phyloP scores from a whole-genome alignment of 2,329 filamentous ascomycete species.

The Dryadomyces sulphureus region DNA sequence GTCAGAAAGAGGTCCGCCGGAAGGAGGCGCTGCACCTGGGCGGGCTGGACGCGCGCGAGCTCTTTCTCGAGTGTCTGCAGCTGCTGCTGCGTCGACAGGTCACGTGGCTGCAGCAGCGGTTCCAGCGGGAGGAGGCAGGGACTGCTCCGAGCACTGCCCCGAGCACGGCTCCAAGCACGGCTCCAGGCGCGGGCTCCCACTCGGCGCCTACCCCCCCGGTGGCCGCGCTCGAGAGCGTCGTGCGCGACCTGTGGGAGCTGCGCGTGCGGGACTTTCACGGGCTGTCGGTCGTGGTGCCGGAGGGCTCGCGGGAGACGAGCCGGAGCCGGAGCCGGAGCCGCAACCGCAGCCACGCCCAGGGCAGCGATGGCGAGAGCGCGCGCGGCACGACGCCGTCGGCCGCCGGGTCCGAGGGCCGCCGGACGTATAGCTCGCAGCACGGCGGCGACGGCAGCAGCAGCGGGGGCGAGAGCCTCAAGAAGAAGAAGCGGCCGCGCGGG shows the following conservation, averaged over 20 bases:
- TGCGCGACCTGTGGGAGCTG: constrained; percentile 75
- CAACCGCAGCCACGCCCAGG: constrained; percentile 9
- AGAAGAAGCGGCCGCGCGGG: background rate
- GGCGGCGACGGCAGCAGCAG: background rate
- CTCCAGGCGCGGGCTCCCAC: too few species aligned
- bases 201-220: constrained; percentile 19
- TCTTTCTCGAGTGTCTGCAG: constrained; percentile 77
- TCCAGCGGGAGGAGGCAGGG: background rate
- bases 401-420: constrained; percentile 2
- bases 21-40: constrained; percentile 39
- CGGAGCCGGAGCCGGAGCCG: constrained; percentile 9
- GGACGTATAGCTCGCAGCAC: constrained; percentile 9
- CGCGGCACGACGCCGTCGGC: background rate
- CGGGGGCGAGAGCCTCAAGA: constrained; percentile 9
- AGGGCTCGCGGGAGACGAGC: constrained; percentile 6
- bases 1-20: constrained; percentile 41
- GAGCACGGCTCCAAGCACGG: background rate
- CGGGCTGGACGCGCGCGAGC: constrained; percentile 55
- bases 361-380: background rate
- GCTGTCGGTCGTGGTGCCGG: constrained; percentile 27
- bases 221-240: constrained; percentile 59
- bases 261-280: constrained; percentile 42
- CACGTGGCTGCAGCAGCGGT: constrained; percentile 52
- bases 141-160: constrained; percentile 14
- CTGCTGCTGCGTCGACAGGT: constrained; percentile 73